Evolutionary conservation across 306 rosid species (phyloP), one percentile per base, ranked within the genome.

Genomic region (Spatholobus suberectus): DNA sequence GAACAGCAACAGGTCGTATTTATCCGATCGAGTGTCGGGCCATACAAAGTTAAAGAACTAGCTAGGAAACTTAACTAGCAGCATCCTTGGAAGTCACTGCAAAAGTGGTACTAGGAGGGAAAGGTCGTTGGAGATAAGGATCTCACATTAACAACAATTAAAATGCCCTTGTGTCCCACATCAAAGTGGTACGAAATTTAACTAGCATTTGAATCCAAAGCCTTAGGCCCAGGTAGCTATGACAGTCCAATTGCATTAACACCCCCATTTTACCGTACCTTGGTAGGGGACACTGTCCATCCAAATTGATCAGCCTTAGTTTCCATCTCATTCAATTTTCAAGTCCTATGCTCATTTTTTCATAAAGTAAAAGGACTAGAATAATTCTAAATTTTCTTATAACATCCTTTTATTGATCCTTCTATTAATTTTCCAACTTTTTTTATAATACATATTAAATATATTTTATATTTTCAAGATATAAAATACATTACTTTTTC

Each of bases 181-280:
- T 59, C 34, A 32, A 75, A 21, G 1, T 26, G 24, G 70, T 10
- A 52, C 21, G 38, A 55, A 6, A 52, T 37, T 21, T 23, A 49
- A 59, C 43, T 41, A 13, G 2, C 63, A 65, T 78, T 34, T 47
- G 63, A 44, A 29, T 72, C 75, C 78, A 34, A 32, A 51, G 63
- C 2, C 13, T 17, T 51, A 10, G 24, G 32, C 13, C 24, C 6
- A 27, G 27, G 63, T 73, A 69, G 44, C 18, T 43, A 26, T 61
- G 21, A 18, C 11, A 35, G 5, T 47, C 4, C 71, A 66, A 37
- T 4, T 20, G 70, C 72, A 67, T 55, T 82, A 20, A 29, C 38
- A 14, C n/a, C 24, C 15, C 38, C 17, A 17, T 41, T 41, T 27
- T 26, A 79, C 43, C 69, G 12, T 23, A 52, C 29, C 1, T 13